Evolutionary conservation across 1,284 basidiomycete genomes (phyloP).

Genomic region (Trametes polyzona): DNA sequence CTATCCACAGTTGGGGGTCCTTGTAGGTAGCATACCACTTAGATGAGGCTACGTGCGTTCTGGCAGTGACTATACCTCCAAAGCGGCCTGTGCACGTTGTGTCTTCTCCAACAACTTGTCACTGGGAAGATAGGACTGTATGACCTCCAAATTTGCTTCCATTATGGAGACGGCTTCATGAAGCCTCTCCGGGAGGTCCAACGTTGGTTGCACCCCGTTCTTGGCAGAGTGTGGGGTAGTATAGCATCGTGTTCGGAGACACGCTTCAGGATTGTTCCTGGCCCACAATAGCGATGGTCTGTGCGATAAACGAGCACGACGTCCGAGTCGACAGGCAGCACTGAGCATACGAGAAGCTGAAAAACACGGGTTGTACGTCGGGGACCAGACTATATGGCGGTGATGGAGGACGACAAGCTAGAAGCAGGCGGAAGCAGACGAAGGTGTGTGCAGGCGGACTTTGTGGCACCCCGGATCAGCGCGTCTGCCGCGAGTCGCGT

Average conservation of each 20-base stretch:
- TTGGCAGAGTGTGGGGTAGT: background rate
- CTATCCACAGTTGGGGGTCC: slow-evolving; percentile 20
- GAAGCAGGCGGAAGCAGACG: background rate
- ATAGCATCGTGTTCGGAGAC: too few relatives aligned
- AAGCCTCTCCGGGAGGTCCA: too few relatives aligned
- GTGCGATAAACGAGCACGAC: too few relatives aligned
- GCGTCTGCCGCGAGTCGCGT: background rate
- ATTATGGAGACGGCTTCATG: background rate
- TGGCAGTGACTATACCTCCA: slow-evolving; percentile 4
- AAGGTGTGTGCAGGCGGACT: background rate
- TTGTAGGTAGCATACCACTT: background rate
- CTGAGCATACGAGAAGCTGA: too few relatives aligned
- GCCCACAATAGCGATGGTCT: too few relatives aligned
- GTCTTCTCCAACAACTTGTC: slow-evolving; percentile 3
- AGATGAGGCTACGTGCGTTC: background rate
- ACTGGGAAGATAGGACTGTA: slow-evolving; percentile 7
- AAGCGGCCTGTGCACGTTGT: background rate
- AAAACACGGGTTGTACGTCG: too few relatives aligned
- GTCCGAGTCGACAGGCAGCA: too few relatives aligned
- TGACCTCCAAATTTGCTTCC: slow-evolving; percentile 1
- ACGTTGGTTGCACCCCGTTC: too few relatives aligned
- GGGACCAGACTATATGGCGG: too few relatives aligned
- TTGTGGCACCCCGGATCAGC: background rate
- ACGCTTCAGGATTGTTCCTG: too few relatives aligned
- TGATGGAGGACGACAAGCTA: background rate